Base-by-base conservation (phyloP, 2,329 filamentous ascomycete genomes). In the Alternaria angustiovoidea region DNA sequence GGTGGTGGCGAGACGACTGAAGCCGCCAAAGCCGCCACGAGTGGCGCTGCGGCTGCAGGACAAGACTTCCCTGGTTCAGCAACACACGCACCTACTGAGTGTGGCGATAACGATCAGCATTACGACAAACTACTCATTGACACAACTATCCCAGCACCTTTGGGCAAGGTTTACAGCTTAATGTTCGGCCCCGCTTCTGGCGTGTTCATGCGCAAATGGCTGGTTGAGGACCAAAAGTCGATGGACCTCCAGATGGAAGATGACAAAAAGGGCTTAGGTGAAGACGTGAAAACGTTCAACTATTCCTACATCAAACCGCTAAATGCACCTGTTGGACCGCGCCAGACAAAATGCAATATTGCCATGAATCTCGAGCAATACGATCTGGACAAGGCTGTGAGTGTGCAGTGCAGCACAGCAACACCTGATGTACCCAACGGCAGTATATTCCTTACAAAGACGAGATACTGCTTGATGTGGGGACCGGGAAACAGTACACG, bases 381-480 rank as follows among this genome's bases (percentile, higher is more conserved):
- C 30, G 94, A 99, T 75, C 83, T 96, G 16, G 94, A 98, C 57
- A 96, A 94, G 76, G 88, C 91, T 2, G 88, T 97, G 57, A 91
- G 90, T 53, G 84, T 99, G n/a, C 88, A 88, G 3, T 88, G 93
- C 57, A 89, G 88, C 30, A 97, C 93, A 0, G 91, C 94, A 72
- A 99, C 91, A 14, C 95, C 95, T 0, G 96, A 99, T 76, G 95
- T 99, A 2, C 95, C 95, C 0, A 97, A 89, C 74, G 95, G 95
- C 34, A 96, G 93, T 74, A 87, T 96, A 4, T 99, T 99, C 75
- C 87, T 87, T 38, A 91, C 92, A 46, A 98, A 97, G 80, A 99
- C 95, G 3, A 92, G 91, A 69, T 99, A 98, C 74, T 97, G 96
- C 73, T 84, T 99, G 22, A 92, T 92, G 52, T 99, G 95, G 95